Evolutionary conservation across 139 green algal species (phyloP).

Genomic region (Chara braunii): DNA sequence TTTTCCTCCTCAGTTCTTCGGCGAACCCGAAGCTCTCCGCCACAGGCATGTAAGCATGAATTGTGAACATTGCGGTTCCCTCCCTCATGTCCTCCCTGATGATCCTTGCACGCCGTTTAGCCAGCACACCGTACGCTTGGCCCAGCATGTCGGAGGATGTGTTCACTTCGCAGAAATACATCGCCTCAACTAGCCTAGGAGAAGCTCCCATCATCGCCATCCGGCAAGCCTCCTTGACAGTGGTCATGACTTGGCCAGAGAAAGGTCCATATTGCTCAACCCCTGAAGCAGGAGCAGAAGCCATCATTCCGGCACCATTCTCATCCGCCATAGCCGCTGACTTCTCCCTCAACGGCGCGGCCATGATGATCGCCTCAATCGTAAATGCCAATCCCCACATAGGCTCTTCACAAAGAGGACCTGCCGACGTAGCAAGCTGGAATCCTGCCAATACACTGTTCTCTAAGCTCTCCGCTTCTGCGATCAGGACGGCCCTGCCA

Average conservation of each 20-base stretch:
- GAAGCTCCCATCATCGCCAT: constrained; percentile 66
- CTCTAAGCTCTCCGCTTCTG: constrained; percentile 11
- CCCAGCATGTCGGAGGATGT: constrained; percentile 52
- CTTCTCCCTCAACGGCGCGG: too few relatives aligned
- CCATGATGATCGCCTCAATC: constrained; percentile 51
- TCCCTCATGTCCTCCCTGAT: constrained; percentile 86
- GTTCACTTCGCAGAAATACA: constrained; percentile 57
- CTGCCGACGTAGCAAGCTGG: constrained; percentile 70
- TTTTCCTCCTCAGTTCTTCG: constrained; percentile 80
- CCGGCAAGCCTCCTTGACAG: constrained; percentile 56
- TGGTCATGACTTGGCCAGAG: constrained; percentile 43
- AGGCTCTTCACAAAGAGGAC: constrained; percentile 93
- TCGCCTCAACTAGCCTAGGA: constrained; percentile 84
- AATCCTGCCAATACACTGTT: constrained; percentile 73
- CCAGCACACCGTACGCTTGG: constrained; percentile 69
- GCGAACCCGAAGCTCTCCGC: constrained; percentile 88
- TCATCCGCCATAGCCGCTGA: too few relatives aligned
- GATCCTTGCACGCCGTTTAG: constrained; percentile 65
- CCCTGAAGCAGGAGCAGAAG: constrained; percentile 8
- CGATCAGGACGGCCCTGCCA: not conserved
- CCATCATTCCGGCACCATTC: constrained; percentile 1
- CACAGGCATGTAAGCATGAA: constrained; percentile 75
- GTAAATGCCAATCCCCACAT: constrained; percentile 82
- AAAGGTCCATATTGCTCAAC: constrained; percentile 22
- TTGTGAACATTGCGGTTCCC: constrained; percentile 80